phyloP scores from a whole-genome alignment of 176 grass and related monocot species.

The Secale cereale region DNA sequence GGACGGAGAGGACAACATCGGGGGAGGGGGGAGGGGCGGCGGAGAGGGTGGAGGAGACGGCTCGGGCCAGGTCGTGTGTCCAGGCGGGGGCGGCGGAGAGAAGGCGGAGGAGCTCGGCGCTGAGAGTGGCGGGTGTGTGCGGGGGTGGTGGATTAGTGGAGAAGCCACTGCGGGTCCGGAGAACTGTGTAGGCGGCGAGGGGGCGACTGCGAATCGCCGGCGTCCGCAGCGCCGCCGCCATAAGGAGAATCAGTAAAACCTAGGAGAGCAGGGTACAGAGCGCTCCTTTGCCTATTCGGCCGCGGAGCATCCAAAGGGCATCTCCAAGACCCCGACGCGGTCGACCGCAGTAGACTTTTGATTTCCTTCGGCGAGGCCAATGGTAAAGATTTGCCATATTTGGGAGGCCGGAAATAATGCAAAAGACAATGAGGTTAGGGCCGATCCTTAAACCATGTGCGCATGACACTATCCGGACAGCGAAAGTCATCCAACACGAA shows the following conservation, averaged over 20 bases:
- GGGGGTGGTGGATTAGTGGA: not conserved
- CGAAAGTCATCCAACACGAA: too few relatives aligned
- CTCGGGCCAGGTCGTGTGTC: constrained; percentile 47
- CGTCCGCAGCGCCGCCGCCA: constrained; percentile 33
- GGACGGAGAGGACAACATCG: constrained; percentile 50
- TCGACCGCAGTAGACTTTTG: too few relatives aligned
- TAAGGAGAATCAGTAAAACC: constrained; percentile 1
- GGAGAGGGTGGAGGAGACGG: constrained; percentile 52
- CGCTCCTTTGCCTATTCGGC: not conserved
- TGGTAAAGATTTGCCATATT: too few relatives aligned
- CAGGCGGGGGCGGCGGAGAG: constrained; percentile 43
- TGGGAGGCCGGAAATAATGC: too few relatives aligned
- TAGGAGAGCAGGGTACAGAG: not conserved
- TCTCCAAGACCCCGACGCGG: too few relatives aligned
- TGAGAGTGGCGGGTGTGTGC: not conserved
- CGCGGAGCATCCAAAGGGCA: not conserved
- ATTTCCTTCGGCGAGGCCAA: too few relatives aligned
- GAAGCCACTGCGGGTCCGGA: not conserved
- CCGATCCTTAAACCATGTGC: too few relatives aligned
- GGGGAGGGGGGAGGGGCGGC: constrained; percentile 2
- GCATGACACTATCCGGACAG: too few relatives aligned
- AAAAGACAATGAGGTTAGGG: too few relatives aligned
- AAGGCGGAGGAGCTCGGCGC: constrained; percentile 44
- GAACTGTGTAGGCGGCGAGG: not conserved
- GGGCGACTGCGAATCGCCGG: not conserved